These are phyloP conservation scores for Cytospora piceae DNA, from an alignment of 2,329 filamentous ascomycete species.

Conservation along the genomic window DNA sequence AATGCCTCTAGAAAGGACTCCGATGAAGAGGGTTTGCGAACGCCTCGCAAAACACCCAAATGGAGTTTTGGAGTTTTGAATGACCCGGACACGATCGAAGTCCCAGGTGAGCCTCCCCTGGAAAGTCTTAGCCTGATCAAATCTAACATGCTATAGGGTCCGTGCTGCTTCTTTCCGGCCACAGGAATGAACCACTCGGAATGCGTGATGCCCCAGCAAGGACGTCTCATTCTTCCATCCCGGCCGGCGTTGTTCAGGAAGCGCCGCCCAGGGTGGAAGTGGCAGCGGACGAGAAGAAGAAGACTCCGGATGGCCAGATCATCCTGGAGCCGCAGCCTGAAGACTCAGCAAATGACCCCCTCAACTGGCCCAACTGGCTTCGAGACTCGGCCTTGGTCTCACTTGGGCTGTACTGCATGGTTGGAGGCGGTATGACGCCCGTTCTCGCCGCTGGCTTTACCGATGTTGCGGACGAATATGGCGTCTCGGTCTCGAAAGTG, in stretches of 20 bases:
- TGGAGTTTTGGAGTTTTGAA: slow-evolving; percentile 82
- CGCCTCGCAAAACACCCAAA: slow-evolving; percentile 37
- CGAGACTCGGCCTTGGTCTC: slow-evolving; percentile 80
- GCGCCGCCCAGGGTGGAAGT: slow-evolving; percentile 34
- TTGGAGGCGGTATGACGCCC: slow-evolving; percentile 91
- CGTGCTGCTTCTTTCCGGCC: slow-evolving; percentile 57
- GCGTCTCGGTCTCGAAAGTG: slow-evolving; percentile 71
- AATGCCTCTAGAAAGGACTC: slow-evolving; percentile 12
- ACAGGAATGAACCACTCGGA: slow-evolving; percentile 63
- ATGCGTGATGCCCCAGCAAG: slow-evolving; percentile 60
- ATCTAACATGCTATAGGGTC: slow-evolving; percentile 50
- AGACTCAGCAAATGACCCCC: slow-evolving; percentile 84
- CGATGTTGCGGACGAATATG: slow-evolving; percentile 69
- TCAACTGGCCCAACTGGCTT: slow-evolving; percentile 88
- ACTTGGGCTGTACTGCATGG: slow-evolving; percentile 88
- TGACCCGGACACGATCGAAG: slow-evolving; percentile 79
- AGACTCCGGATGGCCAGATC: slow-evolving; percentile 78
- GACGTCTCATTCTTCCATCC: slow-evolving; percentile 62
- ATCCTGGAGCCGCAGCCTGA: slow-evolving; percentile 92
- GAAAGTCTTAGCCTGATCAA: neutral
- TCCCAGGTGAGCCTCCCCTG: slow-evolving; percentile 66
- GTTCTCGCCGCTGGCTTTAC: slow-evolving; percentile 88
- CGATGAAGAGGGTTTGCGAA: slow-evolving; percentile 14
- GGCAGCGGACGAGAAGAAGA: slow-evolving; percentile 55
- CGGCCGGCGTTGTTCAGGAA: slow-evolving; percentile 46